Conservation (phyloP, 768 basidiomycete genomes). For the Phylloporus arenicola region DNA sequence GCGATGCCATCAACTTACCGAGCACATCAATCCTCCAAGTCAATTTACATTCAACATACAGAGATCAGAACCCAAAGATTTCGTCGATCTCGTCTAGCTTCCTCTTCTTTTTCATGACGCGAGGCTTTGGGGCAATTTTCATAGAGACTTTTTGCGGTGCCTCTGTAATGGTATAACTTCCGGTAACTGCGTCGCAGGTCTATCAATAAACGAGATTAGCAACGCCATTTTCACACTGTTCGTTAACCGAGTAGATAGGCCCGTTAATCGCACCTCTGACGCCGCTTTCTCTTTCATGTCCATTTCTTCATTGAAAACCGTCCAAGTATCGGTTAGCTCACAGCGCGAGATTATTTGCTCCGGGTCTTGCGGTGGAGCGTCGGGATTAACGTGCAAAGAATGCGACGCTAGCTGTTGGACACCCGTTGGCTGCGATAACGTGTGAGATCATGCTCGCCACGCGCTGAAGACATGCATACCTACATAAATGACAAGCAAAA, state of each 20-base stretch:
- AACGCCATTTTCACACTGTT: constrained; percentile 1
- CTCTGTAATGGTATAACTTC: background rate
- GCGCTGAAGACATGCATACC: constrained; percentile 3
- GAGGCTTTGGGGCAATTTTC: constrained; percentile 7
- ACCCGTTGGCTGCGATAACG: constrained; percentile 14
- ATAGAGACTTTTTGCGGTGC: background rate
- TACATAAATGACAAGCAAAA: constrained; percentile 32
- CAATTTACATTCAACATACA: background rate
- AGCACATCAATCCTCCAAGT: background rate
- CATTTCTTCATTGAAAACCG: background rate
- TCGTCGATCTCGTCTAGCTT: constrained; percentile 24
- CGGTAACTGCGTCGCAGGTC: background rate
- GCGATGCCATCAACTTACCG: background rate
- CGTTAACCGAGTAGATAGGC: background rate
- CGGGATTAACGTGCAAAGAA: background rate
- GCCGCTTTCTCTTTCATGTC: background rate
- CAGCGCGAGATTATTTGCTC: constrained; percentile 9
- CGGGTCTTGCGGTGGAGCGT: constrained; percentile 11
- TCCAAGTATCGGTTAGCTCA: background rate
- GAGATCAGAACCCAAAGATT: constrained; percentile 23
- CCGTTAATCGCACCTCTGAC: background rate
- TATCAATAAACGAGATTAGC: background rate
- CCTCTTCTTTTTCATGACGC: constrained; percentile 14
- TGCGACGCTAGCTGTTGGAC: background rate
- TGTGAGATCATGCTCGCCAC: constrained; percentile 4